A percentile compares a stretch with the other conserved stretches of the same genome.
Conservation (phyloP, 2,329 filamentous ascomycete species). For the Trichoderma semiorbis region DNA sequence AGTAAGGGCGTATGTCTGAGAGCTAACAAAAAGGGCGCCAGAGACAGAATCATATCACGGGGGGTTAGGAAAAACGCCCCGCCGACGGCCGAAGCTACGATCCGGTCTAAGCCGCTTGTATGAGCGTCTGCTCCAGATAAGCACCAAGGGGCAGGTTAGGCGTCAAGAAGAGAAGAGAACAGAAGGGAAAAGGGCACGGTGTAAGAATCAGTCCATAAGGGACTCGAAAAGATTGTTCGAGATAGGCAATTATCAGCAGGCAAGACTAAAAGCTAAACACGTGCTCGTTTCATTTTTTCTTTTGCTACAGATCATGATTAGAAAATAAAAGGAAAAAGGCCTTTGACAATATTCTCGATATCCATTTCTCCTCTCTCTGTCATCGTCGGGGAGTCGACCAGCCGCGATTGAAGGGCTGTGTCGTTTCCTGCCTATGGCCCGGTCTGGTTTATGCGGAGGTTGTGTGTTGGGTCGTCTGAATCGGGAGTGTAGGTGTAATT, state of each 20-base stretch:
- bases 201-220: background rate
- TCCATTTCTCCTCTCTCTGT: conserved; percentile 12
- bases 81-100: conserved; percentile 13
- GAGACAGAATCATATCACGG: background rate
- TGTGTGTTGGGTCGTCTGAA: background rate
- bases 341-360: conserved; percentile 10
- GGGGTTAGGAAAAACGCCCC: conserved; percentile 11
- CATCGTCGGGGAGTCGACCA: background rate
- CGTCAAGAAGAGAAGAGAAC: background rate
- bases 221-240: background rate
- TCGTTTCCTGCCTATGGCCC: conserved; percentile 9
- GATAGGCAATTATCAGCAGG: conserved; percentile 16
- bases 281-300: conserved; percentile 4
- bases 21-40: conserved; percentile 3
- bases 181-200: background rate
- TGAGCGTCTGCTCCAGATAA: background rate
- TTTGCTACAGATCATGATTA: conserved; percentile 19
- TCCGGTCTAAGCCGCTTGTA: conserved; percentile 3
- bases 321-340: background rate
- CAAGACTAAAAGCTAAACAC: conserved; percentile 6
- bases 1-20: background rate
- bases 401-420: background rate
- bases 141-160: background rate
- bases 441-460: background rate
- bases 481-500: conserved; percentile 16